A percentile compares a stretch with the other conserved stretches of the same genome.
Evolutionary conservation across 2,329 filamentous ascomycete genomes (phyloP).

Genomic region (Fusarium decemcellulare): DNA sequence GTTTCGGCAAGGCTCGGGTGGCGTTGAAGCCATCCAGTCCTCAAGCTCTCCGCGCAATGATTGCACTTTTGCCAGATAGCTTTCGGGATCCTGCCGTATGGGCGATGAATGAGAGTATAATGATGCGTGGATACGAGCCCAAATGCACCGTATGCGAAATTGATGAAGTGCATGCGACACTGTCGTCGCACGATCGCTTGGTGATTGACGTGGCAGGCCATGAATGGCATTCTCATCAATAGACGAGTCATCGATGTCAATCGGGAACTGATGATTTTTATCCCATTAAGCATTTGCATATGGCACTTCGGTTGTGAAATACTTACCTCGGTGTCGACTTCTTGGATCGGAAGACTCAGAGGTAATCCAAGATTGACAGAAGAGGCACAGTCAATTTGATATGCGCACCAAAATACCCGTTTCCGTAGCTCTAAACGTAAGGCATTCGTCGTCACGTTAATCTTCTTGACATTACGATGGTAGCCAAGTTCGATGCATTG

Average conservation of each 20-base stretch:
- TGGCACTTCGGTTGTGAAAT: background rate
- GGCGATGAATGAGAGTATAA: slow-evolving; percentile 5
- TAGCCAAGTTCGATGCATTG: slow-evolving; percentile 29
- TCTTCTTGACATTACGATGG: slow-evolving; percentile 9
- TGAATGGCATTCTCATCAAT: background rate
- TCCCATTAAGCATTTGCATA: background rate
- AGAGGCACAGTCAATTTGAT: slow-evolving; percentile 15
- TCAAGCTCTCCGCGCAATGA: slow-evolving; percentile 10
- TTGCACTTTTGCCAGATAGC: background rate
- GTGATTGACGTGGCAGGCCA: background rate
- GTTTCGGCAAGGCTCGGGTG: background rate
- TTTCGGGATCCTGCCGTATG: background rate
- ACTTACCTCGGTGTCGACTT: slow-evolving; percentile 25
- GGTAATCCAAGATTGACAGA: slow-evolving; percentile 16
- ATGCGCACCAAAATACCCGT: slow-evolving; percentile 23
- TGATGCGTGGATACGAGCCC: slow-evolving; percentile 13
- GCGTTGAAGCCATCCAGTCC: slow-evolving; percentile 15
- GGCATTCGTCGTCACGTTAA: background rate
- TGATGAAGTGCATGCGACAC: slow-evolving; percentile 15
- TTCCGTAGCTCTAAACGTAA: slow-evolving; percentile 10
- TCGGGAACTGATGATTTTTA: slow-evolving; percentile 10
- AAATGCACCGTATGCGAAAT: slow-evolving; percentile 16
- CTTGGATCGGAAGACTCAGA: slow-evolving; percentile 9
- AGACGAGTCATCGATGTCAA: slow-evolving; percentile 15
- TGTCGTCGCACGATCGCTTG: slow-evolving; percentile 1